Percentiles rank a stretch among this genome's conserved stretches.
These are phyloP conservation scores for Chalciporus piperatoides DNA, from an alignment of 1,284 basidiomycete species.

Conservation along the genomic window DNA sequence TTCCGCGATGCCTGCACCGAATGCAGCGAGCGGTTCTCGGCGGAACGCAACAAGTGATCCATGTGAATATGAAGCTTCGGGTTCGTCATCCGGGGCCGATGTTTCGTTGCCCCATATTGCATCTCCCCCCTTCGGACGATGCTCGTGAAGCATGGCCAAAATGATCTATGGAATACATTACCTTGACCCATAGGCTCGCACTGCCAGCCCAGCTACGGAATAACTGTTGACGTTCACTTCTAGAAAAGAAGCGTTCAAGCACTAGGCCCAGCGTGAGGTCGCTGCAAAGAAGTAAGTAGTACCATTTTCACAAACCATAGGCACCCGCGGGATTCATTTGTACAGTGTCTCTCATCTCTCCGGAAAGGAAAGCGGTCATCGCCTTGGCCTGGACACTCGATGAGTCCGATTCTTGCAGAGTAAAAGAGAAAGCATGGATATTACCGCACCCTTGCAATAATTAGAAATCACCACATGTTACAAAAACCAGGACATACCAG, in stretches of 20 bases:
- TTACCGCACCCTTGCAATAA: conserved; percentile 59
- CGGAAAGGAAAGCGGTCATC: conserved; percentile 92
- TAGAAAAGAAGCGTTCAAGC: conserved; percentile 84
- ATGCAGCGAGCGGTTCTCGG: conserved; percentile 6
- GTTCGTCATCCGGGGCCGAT: conserved; percentile 75
- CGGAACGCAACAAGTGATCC: conserved; percentile 86
- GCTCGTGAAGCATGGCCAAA: conserved; percentile 1
- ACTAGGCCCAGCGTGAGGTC: conserved; percentile 39
- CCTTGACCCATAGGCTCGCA: conserved; percentile 92
- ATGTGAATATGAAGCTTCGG: conserved; percentile 62
- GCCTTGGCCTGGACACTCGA: conserved; percentile 70
- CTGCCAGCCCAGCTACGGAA: conserved; percentile 97
- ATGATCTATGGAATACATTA: conserved; percentile 19
- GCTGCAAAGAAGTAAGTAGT: neutral
- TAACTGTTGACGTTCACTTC: conserved; percentile 84
- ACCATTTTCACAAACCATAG: conserved; percentile 53
- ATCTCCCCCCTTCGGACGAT: conserved; percentile 68
- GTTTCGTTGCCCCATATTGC: conserved; percentile 83
- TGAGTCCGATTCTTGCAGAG: neutral
- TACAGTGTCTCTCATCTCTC: conserved; percentile 95
- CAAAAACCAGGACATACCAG: conserved; percentile 46
- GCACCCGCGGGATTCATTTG: conserved; percentile 85
- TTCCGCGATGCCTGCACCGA: conserved; percentile 7
- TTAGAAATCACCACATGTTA: conserved; percentile 1
- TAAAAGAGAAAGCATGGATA: neutral